Conservation (phyloP, 1,139 yeast genomes). For the Protomyces arabidopsidicola region DNA sequence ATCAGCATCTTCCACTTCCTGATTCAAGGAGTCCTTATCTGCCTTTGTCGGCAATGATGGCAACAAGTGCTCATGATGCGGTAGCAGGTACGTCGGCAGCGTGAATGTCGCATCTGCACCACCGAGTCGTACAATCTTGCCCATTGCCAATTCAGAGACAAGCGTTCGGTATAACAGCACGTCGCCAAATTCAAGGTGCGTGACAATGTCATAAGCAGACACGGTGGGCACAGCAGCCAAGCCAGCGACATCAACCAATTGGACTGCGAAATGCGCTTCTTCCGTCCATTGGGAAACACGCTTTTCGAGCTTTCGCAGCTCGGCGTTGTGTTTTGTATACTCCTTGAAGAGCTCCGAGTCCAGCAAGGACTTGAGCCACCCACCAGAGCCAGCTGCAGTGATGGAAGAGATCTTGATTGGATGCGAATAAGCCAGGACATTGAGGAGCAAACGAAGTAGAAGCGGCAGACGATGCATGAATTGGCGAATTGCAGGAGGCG, state of each 20-base stretch:
- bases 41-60: constrained; percentile 7
- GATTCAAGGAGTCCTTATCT: neutral
- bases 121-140: constrained; percentile 11
- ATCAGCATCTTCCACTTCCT: constrained; percentile 7
- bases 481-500: constrained; percentile 18
- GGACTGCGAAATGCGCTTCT: constrained; percentile 19
- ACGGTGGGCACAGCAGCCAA: constrained; percentile 16
- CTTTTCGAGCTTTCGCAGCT: constrained; percentile 9
- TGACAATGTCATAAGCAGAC: constrained; percentile 19
- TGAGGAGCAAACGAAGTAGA: constrained; percentile 11
- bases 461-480: constrained; percentile 24
- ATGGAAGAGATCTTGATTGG: constrained; percentile 17
- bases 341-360: constrained; percentile 21
- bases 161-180: constrained; percentile 14
- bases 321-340: constrained; percentile 5
- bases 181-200: constrained; percentile 16
- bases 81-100: constrained; percentile 20
- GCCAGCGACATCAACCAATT: constrained; percentile 1
- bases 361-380: constrained; percentile 17
- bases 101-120: constrained; percentile 25
- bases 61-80: constrained; percentile 24
- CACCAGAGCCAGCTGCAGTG: constrained; percentile 25
- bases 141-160: neutral
- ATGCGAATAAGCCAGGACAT: constrained; percentile 12
- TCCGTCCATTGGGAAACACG: constrained; percentile 5